Evolutionary conservation across 257 asterid species (phyloP).

Genomic region (Solanum gandarillasii): DNA sequence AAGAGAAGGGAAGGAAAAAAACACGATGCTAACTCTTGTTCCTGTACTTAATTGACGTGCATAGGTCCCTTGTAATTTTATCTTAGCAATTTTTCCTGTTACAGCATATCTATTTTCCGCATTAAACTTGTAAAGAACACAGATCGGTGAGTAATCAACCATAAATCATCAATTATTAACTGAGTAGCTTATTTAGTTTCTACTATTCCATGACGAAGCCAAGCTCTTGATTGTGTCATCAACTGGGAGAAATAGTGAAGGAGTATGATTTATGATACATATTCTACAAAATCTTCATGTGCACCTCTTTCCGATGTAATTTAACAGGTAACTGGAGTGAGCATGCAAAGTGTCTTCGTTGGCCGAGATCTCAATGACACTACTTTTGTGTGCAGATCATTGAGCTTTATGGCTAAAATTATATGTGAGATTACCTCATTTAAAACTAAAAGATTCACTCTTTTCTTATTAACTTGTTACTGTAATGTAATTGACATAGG

Average conservation of each 20-base stretch:
- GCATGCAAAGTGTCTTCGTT: constrained; percentile 89
- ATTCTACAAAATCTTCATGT: not conserved
- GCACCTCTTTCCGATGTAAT: not conserved
- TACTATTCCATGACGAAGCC: not conserved
- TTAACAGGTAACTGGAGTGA: constrained; percentile 58
- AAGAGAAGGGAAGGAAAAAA: not conserved
- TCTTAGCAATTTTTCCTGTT: not conserved
- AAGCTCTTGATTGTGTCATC: not conserved
- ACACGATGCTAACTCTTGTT: not conserved
- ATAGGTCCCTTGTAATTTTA: constrained; percentile 44
- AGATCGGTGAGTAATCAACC: not conserved
- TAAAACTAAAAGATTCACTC: too few relatives aligned
- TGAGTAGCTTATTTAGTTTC: not conserved
- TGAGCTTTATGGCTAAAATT: constrained; percentile 76
- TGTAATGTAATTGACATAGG: not conserved
- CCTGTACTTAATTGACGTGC: not conserved
- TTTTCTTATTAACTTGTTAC: not conserved
- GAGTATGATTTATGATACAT: not conserved
- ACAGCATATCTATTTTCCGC: not conserved
- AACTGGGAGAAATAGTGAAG: not conserved
- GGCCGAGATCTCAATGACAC: constrained; percentile 75
- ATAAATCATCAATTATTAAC: not conserved
- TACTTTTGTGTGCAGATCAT: constrained; percentile 79
- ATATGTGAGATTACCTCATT: constrained; percentile 23
- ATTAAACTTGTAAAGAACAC: not conserved